These are phyloP conservation scores for Trichoderma sp. DNA, from an alignment of 2,329 filamentous ascomycete genomes.

Conservation along the genomic window DNA sequence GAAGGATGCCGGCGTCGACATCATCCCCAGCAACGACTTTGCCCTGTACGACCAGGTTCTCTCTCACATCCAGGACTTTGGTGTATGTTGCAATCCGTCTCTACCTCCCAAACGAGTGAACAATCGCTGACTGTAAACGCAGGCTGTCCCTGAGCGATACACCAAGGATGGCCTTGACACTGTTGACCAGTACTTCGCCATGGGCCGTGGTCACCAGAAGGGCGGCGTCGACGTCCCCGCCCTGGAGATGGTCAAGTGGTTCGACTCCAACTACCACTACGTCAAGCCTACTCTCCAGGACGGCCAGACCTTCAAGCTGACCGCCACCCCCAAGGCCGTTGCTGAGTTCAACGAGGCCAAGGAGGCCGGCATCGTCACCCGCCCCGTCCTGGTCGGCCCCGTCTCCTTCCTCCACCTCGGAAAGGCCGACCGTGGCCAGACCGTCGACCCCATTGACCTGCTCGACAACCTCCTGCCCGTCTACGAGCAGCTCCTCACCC, in stretches of 20 bases:
- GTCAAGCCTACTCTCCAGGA: constrained; percentile 98
- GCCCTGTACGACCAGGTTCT: constrained; percentile 98
- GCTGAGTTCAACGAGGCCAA: constrained; percentile 95
- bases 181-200: constrained; percentile 98
- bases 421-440: constrained; percentile 96
- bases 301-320: constrained; percentile 93
- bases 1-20: constrained; percentile 94
- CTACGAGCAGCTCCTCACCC: constrained; percentile 87
- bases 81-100: constrained; percentile 60
- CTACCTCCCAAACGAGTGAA: background rate
- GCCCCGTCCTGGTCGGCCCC: constrained; percentile 91
- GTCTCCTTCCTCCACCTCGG: constrained; percentile 97
- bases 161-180: constrained; percentile 82
- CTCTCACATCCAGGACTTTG: constrained; percentile 97
- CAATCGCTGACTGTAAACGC: constrained; percentile 28
- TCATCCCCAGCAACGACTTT: constrained; percentile 99
- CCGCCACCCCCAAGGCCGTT: constrained; percentile 87
- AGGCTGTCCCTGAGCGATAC: constrained; percentile 93
- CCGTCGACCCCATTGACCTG: constrained; percentile 88
- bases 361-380: constrained; percentile 89
- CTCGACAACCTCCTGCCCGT: constrained; percentile 91
- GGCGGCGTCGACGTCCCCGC: constrained; percentile 87
- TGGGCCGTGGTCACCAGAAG: constrained; percentile 99
- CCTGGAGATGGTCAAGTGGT: constrained; percentile 99
- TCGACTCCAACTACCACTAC: constrained; percentile 99